These are phyloP conservation scores for Fusarium sp. DNA, from an alignment of 2,329 filamentous ascomycete genomes.

Conservation along the genomic window DNA sequence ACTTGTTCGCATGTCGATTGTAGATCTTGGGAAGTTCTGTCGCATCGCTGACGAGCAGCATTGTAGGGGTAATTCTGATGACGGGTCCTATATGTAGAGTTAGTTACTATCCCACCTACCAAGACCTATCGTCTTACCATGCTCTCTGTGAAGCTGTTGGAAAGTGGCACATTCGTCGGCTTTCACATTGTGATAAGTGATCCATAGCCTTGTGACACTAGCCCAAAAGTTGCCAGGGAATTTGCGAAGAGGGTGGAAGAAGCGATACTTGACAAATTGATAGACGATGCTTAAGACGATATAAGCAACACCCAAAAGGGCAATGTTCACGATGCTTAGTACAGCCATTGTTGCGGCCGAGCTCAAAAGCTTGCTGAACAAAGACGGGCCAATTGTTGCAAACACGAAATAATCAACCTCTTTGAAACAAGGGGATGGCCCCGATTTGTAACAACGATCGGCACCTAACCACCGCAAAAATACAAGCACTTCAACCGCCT, in stretches of 20 bases:
- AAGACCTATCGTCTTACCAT: constrained; percentile 13
- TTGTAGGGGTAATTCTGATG: constrained; percentile 45
- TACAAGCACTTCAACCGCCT: not conserved
- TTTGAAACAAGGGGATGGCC: not conserved
- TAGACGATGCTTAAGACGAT: constrained; percentile 12
- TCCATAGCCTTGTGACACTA: constrained; percentile 41
- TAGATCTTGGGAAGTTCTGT: constrained; percentile 70
- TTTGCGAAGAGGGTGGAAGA: constrained; percentile 36
- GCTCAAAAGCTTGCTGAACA: not conserved
- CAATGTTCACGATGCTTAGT: constrained; percentile 17
- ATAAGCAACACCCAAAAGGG: constrained; percentile 27
- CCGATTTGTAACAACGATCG: constrained; percentile 10
- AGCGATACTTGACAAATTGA: constrained; percentile 38
- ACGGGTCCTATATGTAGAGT: constrained; percentile 32
- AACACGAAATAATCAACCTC: constrained; percentile 16
- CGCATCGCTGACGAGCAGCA: constrained; percentile 54
- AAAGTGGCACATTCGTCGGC: constrained; percentile 35
- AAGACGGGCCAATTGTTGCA: constrained; percentile 12
- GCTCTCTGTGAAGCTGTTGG: constrained; percentile 32
- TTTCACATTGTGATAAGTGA: constrained; percentile 43
- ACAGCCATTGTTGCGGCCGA: constrained; percentile 20
- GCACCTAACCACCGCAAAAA: not conserved
- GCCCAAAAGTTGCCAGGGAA: constrained; percentile 42
- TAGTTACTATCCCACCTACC: rapidly evolving
- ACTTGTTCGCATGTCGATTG: constrained; percentile 68